A percentile compares a stretch with the other conserved stretches of the same genome.
Conservation (phyloP, 345 rosid species). For the Leavenworthia alabamica region DNA sequence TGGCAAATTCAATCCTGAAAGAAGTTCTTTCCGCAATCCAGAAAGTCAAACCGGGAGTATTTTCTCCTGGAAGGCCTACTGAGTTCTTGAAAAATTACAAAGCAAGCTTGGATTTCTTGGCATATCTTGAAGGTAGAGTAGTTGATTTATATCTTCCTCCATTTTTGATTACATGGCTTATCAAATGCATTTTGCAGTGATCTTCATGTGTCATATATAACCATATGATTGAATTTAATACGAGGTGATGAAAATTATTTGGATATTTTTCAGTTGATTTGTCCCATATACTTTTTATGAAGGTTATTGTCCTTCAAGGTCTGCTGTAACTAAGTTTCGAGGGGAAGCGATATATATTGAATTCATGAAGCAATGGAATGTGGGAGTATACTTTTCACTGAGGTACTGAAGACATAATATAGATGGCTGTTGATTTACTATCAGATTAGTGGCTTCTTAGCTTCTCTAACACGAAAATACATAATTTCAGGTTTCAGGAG, state of each 20-base stretch:
- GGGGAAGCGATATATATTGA: constrained; percentile 62
- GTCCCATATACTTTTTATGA: constrained; percentile 45
- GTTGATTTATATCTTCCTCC: constrained; percentile 9
- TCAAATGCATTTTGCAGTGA: constrained; percentile 9
- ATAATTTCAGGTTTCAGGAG: constrained; percentile 78
- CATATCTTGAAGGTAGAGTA: constrained; percentile 84
- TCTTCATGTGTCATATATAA: no score
- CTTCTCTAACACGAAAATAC: constrained; percentile 11
- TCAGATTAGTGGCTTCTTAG: neutral
- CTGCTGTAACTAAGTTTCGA: constrained; percentile 85
- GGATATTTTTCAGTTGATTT: neutral
- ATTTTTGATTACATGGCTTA: constrained; percentile 13
- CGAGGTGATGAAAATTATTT: neutral
- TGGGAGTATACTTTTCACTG: constrained; percentile 89
- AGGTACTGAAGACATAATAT: constrained; percentile 44
- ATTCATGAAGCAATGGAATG: constrained; percentile 95
- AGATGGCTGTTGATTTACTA: neutral
- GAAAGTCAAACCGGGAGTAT: constrained; percentile 92
- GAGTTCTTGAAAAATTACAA: constrained; percentile 89
- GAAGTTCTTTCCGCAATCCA: constrained; percentile 82
- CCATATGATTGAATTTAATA: neutral
- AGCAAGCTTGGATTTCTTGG: constrained; percentile 79
- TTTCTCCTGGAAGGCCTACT: constrained; percentile 96
- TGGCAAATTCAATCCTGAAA: constrained; percentile 92
- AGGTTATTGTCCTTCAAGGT: constrained; percentile 95